Evolutionary conservation across 495 filamentous ascomycete genomes (phyloP).

Genomic region (Penicillium robsamsonii): DNA sequence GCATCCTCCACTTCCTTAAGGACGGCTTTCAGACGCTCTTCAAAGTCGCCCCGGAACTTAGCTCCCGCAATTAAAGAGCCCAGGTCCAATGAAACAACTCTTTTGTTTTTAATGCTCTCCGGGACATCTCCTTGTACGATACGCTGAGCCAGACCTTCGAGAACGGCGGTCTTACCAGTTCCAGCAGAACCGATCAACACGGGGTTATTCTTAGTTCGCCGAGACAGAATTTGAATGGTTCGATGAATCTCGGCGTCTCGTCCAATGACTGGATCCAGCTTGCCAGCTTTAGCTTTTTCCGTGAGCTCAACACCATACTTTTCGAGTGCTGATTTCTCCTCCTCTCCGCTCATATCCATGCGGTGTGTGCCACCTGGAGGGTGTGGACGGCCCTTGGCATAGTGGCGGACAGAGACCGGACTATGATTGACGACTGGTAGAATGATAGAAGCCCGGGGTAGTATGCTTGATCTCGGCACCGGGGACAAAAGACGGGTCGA

Average conservation of each 20-base stretch:
- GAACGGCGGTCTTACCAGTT: slow-evolving; percentile 91
- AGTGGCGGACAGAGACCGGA: slow-evolving; percentile 46
- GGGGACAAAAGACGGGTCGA: slow-evolving; percentile 23
- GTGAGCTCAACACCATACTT: slow-evolving; percentile 91
- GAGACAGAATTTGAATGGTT: slow-evolving; percentile 89
- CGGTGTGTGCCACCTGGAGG: slow-evolving; percentile 89
- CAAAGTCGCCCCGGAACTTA: slow-evolving; percentile 94
- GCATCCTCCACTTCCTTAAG: slow-evolving; percentile 88
- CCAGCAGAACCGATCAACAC: slow-evolving; percentile 90
- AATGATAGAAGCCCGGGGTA: slow-evolving; percentile 22
- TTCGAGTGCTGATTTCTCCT: slow-evolving; percentile 82
- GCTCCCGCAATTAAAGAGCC: slow-evolving; percentile 92
- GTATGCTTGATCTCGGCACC: slow-evolving; percentile 21
- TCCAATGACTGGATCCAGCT: slow-evolving; percentile 94
- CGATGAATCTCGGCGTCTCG: slow-evolving; percentile 87
- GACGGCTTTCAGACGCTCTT: slow-evolving; percentile 88
- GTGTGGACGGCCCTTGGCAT: slow-evolving; percentile 76
- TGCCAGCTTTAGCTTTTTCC: slow-evolving; percentile 78
- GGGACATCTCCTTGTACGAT: slow-evolving; percentile 93
- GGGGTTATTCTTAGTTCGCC: slow-evolving; percentile 95
- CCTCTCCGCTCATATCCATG: slow-evolving; percentile 79
- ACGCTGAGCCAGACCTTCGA: slow-evolving; percentile 88
- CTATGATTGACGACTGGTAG: slow-evolving; percentile 9
- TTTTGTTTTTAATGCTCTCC: slow-evolving; percentile 93
- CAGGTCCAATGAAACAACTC: slow-evolving; percentile 81